Evolutionary conservation across 306 rosid species (phyloP).

Genomic region (Trichosanthes cucumerina): DNA sequence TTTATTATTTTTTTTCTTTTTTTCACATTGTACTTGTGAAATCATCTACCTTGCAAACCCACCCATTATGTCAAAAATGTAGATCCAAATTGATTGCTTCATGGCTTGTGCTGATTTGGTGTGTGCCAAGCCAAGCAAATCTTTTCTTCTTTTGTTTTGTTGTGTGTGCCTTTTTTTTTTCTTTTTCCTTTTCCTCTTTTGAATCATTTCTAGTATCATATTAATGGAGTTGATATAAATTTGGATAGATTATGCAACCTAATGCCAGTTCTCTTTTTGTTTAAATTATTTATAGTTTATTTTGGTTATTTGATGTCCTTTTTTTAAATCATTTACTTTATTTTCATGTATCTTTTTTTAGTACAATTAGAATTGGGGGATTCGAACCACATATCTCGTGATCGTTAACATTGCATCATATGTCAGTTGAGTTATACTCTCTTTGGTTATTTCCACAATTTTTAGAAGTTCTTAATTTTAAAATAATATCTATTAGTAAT

Average conservation of each 20-base stretch:
- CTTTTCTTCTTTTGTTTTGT: neutral
- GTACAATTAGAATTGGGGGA: too few species aligned
- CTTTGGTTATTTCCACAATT: too few species aligned
- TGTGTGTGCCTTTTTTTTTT: too few species aligned
- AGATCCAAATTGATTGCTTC: conserved; percentile 13
- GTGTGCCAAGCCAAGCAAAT: neutral
- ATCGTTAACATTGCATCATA: too few species aligned
- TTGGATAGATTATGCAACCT: neutral
- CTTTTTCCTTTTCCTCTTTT: too few species aligned
- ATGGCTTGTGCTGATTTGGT: conserved; percentile 9
- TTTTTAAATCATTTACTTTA: neutral
- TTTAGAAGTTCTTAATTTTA: too few species aligned
- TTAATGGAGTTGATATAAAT: neutral
- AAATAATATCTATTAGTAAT: too few species aligned
- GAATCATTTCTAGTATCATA: neutral
- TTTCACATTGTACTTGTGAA: neutral
- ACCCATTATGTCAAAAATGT: neutral
- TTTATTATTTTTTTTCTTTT: neutral
- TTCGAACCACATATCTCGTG: too few species aligned
- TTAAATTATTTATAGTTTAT: neutral
- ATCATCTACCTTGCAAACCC: neutral
- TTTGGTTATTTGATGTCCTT: neutral
- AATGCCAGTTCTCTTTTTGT: neutral
- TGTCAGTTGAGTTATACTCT: too few species aligned
- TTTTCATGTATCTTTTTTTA: neutral